Conservation (phyloP, 1,139 yeast genomes). For the Kurtzmaniella quercitrusa region DNA sequence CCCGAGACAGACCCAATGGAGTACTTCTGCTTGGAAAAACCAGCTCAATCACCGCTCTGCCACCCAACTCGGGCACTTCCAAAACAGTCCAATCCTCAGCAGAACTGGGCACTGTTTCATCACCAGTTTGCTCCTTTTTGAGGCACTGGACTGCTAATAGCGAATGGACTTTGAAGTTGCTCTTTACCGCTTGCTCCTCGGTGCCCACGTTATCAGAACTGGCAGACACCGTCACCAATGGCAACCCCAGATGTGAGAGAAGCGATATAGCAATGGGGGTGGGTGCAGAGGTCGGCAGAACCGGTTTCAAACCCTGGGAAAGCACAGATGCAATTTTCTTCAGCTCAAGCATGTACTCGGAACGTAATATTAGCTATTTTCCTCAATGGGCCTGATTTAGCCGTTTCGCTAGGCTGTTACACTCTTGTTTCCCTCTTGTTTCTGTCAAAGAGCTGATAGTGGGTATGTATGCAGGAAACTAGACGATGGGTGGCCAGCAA, state of each 20-base stretch:
- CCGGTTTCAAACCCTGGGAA: conserved; percentile 36
- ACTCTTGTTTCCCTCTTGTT: too few species aligned
- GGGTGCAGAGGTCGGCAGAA: conserved; percentile 11
- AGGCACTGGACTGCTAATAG: conserved; percentile 32
- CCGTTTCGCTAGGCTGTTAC: too few species aligned
- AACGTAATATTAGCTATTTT: background rate
- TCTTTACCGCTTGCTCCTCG: conserved; percentile 21
- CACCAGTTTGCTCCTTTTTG: conserved; percentile 6
- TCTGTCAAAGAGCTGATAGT: too few species aligned
- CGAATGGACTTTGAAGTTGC: conserved; percentile 43
- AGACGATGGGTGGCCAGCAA: too few species aligned
- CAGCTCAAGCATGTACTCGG: conserved; percentile 41
- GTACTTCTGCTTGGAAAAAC: conserved; percentile 7
- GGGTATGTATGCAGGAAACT: too few species aligned
- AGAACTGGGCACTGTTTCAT: conserved; percentile 8
- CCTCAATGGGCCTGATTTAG: background rate
- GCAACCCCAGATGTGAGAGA: conserved; percentile 39
- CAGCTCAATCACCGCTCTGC: conserved; percentile 26
- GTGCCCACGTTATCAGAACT: conserved; percentile 10
- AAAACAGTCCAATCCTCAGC: conserved; percentile 27
- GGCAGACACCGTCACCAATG: conserved; percentile 31
- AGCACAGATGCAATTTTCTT: conserved; percentile 40
- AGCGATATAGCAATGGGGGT: conserved; percentile 25
- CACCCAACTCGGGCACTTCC: conserved; percentile 24
- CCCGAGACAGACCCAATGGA: conserved; percentile 9